A percentile compares a stretch with the other conserved stretches of the same genome.
Conservation (phyloP, 352 stramenopile species). For the Synura sp. region DNA sequence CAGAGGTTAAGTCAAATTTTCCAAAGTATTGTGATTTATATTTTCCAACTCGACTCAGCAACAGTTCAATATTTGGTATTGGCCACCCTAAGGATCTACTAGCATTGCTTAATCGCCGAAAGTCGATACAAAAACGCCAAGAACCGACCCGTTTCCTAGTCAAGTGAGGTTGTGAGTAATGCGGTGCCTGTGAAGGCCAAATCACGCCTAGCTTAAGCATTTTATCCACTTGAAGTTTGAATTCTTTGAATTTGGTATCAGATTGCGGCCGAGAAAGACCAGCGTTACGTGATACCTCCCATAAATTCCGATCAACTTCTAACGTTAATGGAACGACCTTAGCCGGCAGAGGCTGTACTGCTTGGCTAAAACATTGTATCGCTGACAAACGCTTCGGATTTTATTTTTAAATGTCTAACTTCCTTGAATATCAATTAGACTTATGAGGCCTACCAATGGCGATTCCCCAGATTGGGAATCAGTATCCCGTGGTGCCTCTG, state of each 20-base stretch:
- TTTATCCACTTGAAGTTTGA: background rate
- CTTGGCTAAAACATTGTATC: no score
- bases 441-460: no score
- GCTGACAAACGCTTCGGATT: no score
- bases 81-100: background rate
- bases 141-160: no score
- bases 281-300: background rate
- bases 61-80: background rate
- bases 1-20: background rate
- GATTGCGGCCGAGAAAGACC: background rate
- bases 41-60: background rate
- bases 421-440: no score
- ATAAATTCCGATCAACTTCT: background rate
- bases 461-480: no score
- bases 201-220: background rate
- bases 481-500: no score
- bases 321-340: background rate
- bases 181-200: no score
- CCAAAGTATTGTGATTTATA: background rate
- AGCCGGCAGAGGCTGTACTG: background rate
- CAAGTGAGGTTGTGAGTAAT: no score
- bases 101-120: background rate
- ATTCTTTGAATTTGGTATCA: background rate
- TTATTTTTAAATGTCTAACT: no score
- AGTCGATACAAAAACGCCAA: slow-evolving; percentile 21